Percentiles rank a stretch among this genome's conserved stretches.
phyloP scores from a whole-genome alignment of 2,329 filamentous ascomycete genomes.

The Chaetoscypha palmicola region DNA sequence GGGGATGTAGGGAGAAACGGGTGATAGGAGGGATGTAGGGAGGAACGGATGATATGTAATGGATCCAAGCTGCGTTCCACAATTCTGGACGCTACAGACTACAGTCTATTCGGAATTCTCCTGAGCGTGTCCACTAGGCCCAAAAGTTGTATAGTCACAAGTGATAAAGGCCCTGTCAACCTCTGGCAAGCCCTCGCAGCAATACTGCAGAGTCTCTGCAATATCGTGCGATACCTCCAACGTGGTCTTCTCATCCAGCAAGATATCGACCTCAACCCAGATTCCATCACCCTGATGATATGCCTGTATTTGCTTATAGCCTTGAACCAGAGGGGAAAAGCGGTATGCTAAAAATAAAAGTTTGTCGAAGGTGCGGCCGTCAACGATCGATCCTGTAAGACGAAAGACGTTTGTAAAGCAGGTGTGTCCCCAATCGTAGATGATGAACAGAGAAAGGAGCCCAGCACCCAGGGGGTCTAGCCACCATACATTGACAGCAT shows the following conservation, averaged over 20 bases:
- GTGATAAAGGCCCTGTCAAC: conserved; percentile 33
- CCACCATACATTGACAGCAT: conserved; percentile 53
- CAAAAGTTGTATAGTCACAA: conserved; percentile 29
- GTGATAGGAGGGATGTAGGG: too few species aligned
- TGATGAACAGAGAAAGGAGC: conserved; percentile 46
- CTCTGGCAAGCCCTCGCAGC: conserved; percentile 39
- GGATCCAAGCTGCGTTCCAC: too few species aligned
- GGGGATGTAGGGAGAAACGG: too few species aligned
- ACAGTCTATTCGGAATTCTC: too few species aligned
- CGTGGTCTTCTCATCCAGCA: conserved; percentile 44
- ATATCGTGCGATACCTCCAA: conserved; percentile 48
- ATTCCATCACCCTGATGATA: conserved; percentile 55
- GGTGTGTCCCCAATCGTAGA: conserved; percentile 58
- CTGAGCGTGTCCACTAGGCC: conserved; percentile 22
- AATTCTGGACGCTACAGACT: too few species aligned
- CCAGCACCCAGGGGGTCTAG: conserved; percentile 46
- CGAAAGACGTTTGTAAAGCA: conserved; percentile 50
- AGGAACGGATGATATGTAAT: too few species aligned
- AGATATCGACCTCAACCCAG: conserved; percentile 52
- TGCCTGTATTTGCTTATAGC: conserved; percentile 43
- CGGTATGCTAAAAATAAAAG: conserved; percentile 49
- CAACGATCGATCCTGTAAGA: conserved; percentile 47
- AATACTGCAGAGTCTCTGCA: conserved; percentile 55
- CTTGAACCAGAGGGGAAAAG: conserved; percentile 42
- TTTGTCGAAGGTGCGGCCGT: conserved; percentile 42